A percentile compares a stretch with the other conserved stretches of the same genome.
phyloP scores from a whole-genome alignment of 1,139 yeast genomes.

The Meyerozyma guilliermondii region DNA sequence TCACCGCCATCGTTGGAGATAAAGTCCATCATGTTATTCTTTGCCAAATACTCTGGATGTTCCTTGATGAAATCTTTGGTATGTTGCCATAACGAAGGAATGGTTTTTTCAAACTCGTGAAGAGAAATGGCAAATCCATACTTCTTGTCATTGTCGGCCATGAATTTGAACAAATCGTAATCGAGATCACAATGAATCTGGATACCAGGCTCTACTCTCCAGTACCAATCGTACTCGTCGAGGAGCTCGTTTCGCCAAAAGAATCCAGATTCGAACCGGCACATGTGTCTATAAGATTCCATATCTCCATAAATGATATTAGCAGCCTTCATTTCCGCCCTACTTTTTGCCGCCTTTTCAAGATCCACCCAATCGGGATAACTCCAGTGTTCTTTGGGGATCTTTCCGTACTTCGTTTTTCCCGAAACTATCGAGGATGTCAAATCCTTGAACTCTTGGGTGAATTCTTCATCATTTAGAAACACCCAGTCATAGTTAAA shows the following conservation, averaged over 20 bases:
- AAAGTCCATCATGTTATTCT: slow-evolving; percentile 45
- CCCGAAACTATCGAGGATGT: slow-evolving; percentile 53
- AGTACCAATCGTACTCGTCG: slow-evolving; percentile 56
- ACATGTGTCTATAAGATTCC: slow-evolving; percentile 72
- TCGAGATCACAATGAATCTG: slow-evolving; percentile 57
- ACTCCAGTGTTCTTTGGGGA: slow-evolving; percentile 66
- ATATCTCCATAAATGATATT: slow-evolving; percentile 58
- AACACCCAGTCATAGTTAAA: slow-evolving; percentile 80
- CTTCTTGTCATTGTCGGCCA: slow-evolving; percentile 53
- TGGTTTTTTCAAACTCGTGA: slow-evolving; percentile 54
- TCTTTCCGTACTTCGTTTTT: slow-evolving; percentile 52
- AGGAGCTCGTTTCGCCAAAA: slow-evolving; percentile 53
- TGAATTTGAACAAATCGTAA: slow-evolving; percentile 59
- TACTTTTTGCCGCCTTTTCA: slow-evolving; percentile 45
- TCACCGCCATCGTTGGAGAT: slow-evolving; percentile 57
- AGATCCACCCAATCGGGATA: slow-evolving; percentile 69
- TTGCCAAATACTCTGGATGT: slow-evolving; percentile 42
- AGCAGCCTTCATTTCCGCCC: slow-evolving; percentile 43
- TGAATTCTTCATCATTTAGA: slow-evolving; percentile 59
- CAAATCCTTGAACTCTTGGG: slow-evolving; percentile 49
- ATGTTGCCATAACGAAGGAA: slow-evolving; percentile 55
- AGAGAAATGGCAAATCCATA: slow-evolving; percentile 69
- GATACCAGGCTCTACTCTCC: slow-evolving; percentile 73
- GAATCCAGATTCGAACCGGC: slow-evolving; percentile 67
- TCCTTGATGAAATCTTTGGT: slow-evolving; percentile 44